phyloP scores from a whole-genome alignment of 129 eudicot genomes.

The Ambrosia artemisiifolia region DNA sequence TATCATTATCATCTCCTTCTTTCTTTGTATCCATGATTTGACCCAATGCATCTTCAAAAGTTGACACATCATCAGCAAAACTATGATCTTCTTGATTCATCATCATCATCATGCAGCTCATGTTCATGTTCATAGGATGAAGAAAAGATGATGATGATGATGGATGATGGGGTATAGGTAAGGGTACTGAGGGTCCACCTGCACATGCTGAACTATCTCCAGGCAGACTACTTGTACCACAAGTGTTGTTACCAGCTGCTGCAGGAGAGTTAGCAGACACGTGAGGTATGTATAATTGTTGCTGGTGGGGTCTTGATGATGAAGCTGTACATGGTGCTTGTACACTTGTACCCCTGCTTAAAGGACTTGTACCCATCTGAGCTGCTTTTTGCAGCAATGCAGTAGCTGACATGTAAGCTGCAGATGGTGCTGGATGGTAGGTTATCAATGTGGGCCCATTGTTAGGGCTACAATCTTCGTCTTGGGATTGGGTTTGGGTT shows the following conservation, averaged over 20 bases:
- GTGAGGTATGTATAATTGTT: constrained; percentile 49
- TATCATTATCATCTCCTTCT: not conserved
- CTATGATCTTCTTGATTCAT: constrained; percentile 20
- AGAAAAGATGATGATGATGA: constrained; percentile 49
- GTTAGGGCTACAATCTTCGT: constrained; percentile 29
- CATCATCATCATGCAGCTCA: constrained; percentile 30
- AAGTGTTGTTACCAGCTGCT: constrained; percentile 29
- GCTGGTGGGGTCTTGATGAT: constrained; percentile 17
- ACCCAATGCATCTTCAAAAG: constrained; percentile 50
- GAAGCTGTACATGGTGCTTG: constrained; percentile 27
- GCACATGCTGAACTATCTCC: constrained; percentile 29
- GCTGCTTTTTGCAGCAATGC: constrained; percentile 98
- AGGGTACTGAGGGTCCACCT: constrained; percentile 26
- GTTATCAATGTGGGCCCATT: constrained; percentile 49
- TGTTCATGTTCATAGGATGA: constrained; percentile 23
- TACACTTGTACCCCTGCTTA: constrained; percentile 39
- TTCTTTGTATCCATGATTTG: constrained; percentile 51
- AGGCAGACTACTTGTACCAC: constrained; percentile 38
- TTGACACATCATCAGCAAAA: constrained; percentile 34
- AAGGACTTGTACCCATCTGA: constrained; percentile 69
- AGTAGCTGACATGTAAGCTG: constrained; percentile 95
- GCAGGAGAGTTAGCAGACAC: constrained; percentile 45
- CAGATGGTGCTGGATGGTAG: constrained; percentile 46
- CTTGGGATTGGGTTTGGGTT: too few species aligned
- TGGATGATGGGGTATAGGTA: constrained; percentile 18